Percentiles rank a stretch among this genome's conserved stretches.
Conservation (phyloP, 352 stramenopile genomes). For the Phytopythium boreale region DNA sequence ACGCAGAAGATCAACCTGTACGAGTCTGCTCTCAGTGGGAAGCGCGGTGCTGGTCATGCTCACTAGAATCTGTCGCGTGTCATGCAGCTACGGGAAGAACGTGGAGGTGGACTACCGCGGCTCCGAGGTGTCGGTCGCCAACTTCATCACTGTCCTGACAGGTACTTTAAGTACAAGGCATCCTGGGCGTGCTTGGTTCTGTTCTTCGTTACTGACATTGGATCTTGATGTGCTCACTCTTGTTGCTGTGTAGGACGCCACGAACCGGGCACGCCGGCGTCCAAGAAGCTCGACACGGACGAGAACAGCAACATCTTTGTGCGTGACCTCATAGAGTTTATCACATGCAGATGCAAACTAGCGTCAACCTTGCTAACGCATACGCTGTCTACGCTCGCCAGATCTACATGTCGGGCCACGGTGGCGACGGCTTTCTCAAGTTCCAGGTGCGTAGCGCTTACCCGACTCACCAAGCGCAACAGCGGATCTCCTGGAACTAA, state of each 20-base stretch:
- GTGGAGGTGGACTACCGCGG: conserved; percentile 95
- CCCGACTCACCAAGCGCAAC: no score
- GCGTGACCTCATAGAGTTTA: no score
- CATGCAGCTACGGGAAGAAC: conserved; percentile 79
- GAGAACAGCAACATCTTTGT: conserved; percentile 89
- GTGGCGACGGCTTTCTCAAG: conserved; percentile 97
- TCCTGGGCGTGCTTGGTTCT: background rate
- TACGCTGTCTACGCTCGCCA: conserved; percentile 12
- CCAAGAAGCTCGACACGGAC: conserved; percentile 87
- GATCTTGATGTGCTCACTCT: no score
- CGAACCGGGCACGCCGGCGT: conserved; percentile 82
- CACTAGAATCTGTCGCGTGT: background rate
- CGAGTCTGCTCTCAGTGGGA: background rate
- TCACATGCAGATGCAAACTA: no score
- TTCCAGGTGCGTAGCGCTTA: conserved; percentile 83
- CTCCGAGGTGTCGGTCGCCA: conserved; percentile 95
- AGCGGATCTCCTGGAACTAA: background rate
- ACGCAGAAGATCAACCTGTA: conserved; percentile 88
- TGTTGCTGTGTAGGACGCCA: conserved; percentile 58
- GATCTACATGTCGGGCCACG: conserved; percentile 93
- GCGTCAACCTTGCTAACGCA: no score
- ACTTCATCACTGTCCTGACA: conserved; percentile 94
- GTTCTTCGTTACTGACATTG: background rate
- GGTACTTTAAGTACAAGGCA: conserved; percentile 31
- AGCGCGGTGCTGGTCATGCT: background rate